Evolutionary conservation across 495 filamentous ascomycete genomes (phyloP), one percentile per base, ranked within the genome.

Genomic region (Thozetella sp.): DNA sequence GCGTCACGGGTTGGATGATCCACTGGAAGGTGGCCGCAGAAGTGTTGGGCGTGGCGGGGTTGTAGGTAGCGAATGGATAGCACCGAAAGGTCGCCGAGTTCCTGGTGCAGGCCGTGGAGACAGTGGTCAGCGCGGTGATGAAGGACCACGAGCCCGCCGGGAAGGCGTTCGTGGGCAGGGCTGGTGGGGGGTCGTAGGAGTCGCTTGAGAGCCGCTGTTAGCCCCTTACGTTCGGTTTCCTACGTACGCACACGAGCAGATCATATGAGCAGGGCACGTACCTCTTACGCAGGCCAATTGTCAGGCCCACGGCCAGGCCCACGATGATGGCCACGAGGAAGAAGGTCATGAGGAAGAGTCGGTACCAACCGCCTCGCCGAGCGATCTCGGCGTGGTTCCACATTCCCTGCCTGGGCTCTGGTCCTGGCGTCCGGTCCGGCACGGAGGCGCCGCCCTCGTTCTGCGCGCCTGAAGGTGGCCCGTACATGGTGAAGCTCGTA

Each of bases 91-190:
- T 77, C n/a, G 64, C 54, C 0, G 82, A 55, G 53, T 79, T 76
- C 25, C 74, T 73, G 11, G 77, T 81, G 70, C 85, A 88, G 66
- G 76, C 72, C 22, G 82, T 75, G 15, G 69, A 66, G 2, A 79
- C 63, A 22, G 64, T 80, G 30, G 75, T 62, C n/a, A 88, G 80
- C 62, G 76, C 80, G n/a, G 82, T 84, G 10, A 74, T 72, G 57
- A 88, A 70, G 51, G 76, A 70, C 64, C 83, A 89, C 24, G 78
- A 77, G 24, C 86, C 86, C 0, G 75, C 65, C 1, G 86, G 86
- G 63, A 88, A 87, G 54, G 63, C 26, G 19, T 52, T 25, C n/a
- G 52, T 37, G 22, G 57, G 54, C 20, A 59, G 54, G 23, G 48
- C 9, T 10, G 37, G n/a, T 19, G 25, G 40, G 15, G 46, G 34